Evolutionary conservation across 2,329 filamentous ascomycete species (phyloP).

Genomic region (Chaetomium globosum): DNA sequence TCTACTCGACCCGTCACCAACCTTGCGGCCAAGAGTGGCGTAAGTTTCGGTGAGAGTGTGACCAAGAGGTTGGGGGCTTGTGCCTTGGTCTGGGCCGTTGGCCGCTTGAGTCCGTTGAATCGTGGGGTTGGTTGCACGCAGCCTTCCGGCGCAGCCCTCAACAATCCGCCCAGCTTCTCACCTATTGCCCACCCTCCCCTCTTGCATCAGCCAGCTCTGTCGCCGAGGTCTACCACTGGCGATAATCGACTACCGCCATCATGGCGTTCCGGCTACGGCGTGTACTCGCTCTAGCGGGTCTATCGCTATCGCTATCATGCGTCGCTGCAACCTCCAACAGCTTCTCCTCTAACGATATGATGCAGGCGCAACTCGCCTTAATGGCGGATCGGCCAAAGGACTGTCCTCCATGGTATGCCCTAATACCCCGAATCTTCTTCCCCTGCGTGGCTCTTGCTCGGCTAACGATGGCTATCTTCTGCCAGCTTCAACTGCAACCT

Average conservation of each 20-base stretch:
- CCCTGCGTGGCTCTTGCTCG: constrained; percentile 29
- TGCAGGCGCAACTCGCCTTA: constrained; percentile 67
- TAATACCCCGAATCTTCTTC: constrained; percentile 52
- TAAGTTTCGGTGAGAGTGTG: constrained; percentile 8
- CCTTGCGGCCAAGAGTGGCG: constrained; percentile 19
- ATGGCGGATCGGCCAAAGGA: constrained; percentile 73
- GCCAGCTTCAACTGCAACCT: constrained; percentile 95
- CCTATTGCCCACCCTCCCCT: constrained; percentile 8
- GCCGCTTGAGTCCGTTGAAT: constrained; percentile 20
- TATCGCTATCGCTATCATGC: constrained; percentile 48
- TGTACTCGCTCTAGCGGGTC: constrained; percentile 46
- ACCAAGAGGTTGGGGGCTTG: background rate
- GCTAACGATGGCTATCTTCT: constrained; percentile 27
- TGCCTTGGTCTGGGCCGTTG: constrained; percentile 11
- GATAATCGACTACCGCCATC: constrained; percentile 33
- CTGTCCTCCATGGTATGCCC: constrained; percentile 73
- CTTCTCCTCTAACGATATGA: constrained; percentile 63
- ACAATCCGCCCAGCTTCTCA: constrained; percentile 23
- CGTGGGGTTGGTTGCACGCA: constrained; percentile 31
- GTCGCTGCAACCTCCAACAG: constrained; percentile 50
- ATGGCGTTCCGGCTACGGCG: constrained; percentile 48
- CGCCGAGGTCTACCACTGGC: constrained; percentile 11
- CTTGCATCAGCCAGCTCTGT: constrained; percentile 5
- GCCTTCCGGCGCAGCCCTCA: constrained; percentile 31
- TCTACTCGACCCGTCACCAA: background rate